A percentile compares a stretch with the other conserved stretches of the same genome.
phyloP scores from a whole-genome alignment of 192 early-diverging fungal species.

The Backusella tarrabulga region DNA sequence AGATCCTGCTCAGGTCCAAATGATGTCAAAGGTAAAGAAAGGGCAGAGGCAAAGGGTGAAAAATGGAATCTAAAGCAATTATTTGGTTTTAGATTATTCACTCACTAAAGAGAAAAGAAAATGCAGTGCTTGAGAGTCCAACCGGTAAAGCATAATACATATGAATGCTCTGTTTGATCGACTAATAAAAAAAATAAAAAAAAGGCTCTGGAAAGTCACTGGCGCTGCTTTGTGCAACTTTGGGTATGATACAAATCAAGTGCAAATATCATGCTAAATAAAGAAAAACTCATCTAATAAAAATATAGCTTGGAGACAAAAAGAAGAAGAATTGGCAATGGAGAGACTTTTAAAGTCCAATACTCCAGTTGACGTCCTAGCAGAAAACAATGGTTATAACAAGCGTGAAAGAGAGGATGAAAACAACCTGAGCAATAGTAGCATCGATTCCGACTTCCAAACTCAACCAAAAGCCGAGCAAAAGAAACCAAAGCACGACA shows the following conservation, averaged over 20 bases:
- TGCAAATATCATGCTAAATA: neutral
- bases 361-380: neutral
- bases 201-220: conserved; percentile 79
- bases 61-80: neutral
- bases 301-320: conserved; percentile 19
- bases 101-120: conserved; percentile 47
- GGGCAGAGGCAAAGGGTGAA: neutral
- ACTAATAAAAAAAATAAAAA: neutral
- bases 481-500: neutral
- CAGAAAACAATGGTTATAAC: neutral
- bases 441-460: neutral
- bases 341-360: neutral
- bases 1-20: conserved; percentile 20
- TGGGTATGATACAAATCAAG: conserved; percentile 47
- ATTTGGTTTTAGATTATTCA: conserved; percentile 34
- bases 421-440: neutral
- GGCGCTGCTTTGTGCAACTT: conserved; percentile 63
- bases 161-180: neutral
- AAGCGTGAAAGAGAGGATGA: neutral
- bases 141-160: conserved; percentile 36
- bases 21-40: conserved; percentile 8
- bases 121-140: conserved; percentile 71
- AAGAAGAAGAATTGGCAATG: neutral
- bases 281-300: neutral
- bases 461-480: neutral